Percentiles rank a stretch among this genome's conserved stretches.
phyloP scores from a whole-genome alignment of 1,284 basidiomycete genomes.

The Hypsizygus ulmarius region DNA sequence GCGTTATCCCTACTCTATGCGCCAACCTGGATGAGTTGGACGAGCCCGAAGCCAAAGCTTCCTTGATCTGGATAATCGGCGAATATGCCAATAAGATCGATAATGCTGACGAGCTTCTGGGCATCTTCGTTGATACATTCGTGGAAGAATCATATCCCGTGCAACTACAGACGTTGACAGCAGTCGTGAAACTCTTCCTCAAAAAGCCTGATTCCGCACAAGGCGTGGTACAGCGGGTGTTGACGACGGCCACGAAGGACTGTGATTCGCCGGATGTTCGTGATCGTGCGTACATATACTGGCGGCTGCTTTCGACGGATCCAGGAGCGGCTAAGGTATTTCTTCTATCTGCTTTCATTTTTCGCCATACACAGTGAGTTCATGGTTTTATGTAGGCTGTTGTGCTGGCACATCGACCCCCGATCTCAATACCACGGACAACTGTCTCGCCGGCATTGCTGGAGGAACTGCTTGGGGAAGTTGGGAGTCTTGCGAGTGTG shows the following conservation, averaged over 20 bases:
- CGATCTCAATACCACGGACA: slow-evolving; percentile 89
- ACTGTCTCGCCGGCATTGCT: slow-evolving; percentile 89
- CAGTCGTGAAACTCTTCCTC: slow-evolving; percentile 95
- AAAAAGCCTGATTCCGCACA: slow-evolving; percentile 92
- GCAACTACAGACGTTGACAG: slow-evolving; percentile 93
- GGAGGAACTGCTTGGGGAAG: slow-evolving; percentile 88
- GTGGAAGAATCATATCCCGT: slow-evolving; percentile 92
- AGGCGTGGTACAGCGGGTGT: slow-evolving; percentile 83
- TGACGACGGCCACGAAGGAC: slow-evolving; percentile 94
- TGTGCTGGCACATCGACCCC: slow-evolving; percentile 87
- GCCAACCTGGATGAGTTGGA: slow-evolving; percentile 95
- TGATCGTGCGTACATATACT: slow-evolving; percentile 95
- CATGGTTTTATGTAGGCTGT: slow-evolving; percentile 59
- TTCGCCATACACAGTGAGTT: not conserved
- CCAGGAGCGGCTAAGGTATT: slow-evolving; percentile 88
- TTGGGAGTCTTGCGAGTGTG: slow-evolving; percentile 86
- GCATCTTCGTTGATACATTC: slow-evolving; percentile 90
- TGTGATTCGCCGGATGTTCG: slow-evolving; percentile 97
- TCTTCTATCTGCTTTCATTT: slow-evolving; percentile 2
- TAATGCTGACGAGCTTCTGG: slow-evolving; percentile 91
- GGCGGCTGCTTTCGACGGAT: slow-evolving; percentile 91
- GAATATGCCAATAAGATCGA: slow-evolving; percentile 98
- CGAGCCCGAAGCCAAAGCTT: slow-evolving; percentile 97
- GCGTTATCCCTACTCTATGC: slow-evolving; percentile 93
- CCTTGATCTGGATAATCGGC: slow-evolving; percentile 98